Percentiles rank a stretch among this genome's conserved stretches.
Evolutionary conservation across 352 stramenopile genomes (phyloP).

Genomic region (Pythium angustatum): DNA sequence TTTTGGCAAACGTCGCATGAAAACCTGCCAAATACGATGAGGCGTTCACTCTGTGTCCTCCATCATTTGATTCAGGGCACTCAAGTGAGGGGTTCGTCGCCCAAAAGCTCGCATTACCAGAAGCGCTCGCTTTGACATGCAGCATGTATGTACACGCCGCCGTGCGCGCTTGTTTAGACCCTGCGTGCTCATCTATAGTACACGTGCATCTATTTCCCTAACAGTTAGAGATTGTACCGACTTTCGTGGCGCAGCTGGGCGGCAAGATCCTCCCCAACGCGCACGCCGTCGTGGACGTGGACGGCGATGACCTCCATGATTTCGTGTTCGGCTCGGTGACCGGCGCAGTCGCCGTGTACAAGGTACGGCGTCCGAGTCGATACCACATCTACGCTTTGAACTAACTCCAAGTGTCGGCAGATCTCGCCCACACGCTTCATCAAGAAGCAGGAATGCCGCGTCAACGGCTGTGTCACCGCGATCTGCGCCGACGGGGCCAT

Average conservation of each 20-base stretch:
- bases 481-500: conserved; percentile 55
- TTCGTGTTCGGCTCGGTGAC: conserved; percentile 66
- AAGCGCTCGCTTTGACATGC: neutral
- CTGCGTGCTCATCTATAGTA: neutral
- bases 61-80: conserved; percentile 9
- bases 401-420: too few relatives aligned
- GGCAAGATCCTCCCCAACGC: conserved; percentile 74
- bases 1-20: conserved; percentile 25
- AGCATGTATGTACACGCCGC: conserved; percentile 6
- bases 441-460: conserved; percentile 54
- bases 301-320: conserved; percentile 63
- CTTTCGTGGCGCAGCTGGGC: conserved; percentile 58
- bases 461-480: conserved; percentile 73
- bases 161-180: too few relatives aligned
- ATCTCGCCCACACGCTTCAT: conserved; percentile 49
- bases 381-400: neutral
- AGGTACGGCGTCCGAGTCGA: conserved; percentile 34
- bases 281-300: conserved; percentile 59
- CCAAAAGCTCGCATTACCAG: neutral
- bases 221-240: conserved; percentile 69
- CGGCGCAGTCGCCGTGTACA: conserved; percentile 69
- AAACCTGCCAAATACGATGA: conserved; percentile 16
- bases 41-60: neutral
- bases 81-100: neutral
- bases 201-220: neutral